Conservation (phyloP, 352 stramenopile species). For the Plasmopara halstedii region DNA sequence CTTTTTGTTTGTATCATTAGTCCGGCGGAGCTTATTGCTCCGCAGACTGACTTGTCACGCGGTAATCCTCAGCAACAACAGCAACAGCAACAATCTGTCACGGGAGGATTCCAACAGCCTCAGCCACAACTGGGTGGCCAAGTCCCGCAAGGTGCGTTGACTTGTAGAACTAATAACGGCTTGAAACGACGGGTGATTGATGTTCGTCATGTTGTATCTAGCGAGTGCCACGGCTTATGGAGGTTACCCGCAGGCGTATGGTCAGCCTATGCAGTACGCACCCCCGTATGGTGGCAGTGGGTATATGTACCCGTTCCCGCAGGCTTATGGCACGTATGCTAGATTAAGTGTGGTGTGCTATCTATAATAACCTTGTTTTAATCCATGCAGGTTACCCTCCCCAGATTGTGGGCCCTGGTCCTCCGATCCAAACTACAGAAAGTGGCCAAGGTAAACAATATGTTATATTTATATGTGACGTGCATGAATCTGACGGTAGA, state of each 20-base stretch:
- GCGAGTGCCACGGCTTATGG: conserved; percentile 42
- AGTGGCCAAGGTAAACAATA: conserved; percentile 71
- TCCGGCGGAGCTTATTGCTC: conserved; percentile 40
- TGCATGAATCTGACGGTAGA: conserved; percentile 39
- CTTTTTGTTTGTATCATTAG: conserved; percentile 17
- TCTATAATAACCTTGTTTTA: neutral
- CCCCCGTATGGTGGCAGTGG: conserved; percentile 56
- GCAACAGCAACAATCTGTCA: conserved; percentile 11
- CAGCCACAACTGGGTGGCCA: conserved; percentile 33
- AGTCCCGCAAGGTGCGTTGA: conserved; percentile 33
- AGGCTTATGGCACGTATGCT: conserved; percentile 55
- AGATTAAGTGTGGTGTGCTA: neutral
- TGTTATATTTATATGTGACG: conserved; percentile 20
- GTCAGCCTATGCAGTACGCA: conserved; percentile 70
- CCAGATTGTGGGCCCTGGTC: conserved; percentile 74
- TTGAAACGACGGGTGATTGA: neutral
- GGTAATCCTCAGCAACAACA: conserved; percentile 19
- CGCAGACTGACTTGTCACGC: conserved; percentile 33
- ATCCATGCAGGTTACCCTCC: conserved; percentile 57
- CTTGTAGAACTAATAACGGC: neutral
- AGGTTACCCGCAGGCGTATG: conserved; percentile 68
- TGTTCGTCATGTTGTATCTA: neutral
- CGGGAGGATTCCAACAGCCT: conserved; percentile 22
- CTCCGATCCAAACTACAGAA: conserved; percentile 85
- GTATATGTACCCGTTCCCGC: conserved; percentile 85